A percentile compares a stretch with the other conserved stretches of the same genome.
Conservation (phyloP, 1,284 basidiomycete species). For the Tylopilus orsonianus region DNA sequence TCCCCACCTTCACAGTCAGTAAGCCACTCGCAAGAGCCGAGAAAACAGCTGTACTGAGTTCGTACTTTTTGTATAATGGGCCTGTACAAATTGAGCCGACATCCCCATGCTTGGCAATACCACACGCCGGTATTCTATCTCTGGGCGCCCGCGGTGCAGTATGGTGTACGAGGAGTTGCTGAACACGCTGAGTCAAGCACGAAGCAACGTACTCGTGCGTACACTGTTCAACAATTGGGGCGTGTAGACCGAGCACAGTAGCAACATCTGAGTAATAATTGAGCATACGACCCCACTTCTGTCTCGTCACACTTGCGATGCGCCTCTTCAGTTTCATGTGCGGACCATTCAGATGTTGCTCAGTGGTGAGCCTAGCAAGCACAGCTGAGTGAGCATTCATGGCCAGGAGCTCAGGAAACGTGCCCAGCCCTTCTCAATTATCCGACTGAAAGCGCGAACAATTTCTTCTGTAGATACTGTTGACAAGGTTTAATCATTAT, state of each 20-base stretch:
- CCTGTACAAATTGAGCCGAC: constrained; percentile 19
- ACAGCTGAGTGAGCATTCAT: background rate
- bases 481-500: background rate
- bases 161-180: constrained; percentile 24
- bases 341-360: constrained; percentile 59
- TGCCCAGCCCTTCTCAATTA: constrained; percentile 40
- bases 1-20: constrained; percentile 46
- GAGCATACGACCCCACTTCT: background rate
- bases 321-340: constrained; percentile 50
- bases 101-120: background rate
- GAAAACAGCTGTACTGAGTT: constrained; percentile 50
- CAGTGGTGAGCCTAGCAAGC: constrained; percentile 40
- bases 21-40: constrained; percentile 55
- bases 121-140: constrained; percentile 47
- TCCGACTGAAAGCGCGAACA: constrained; percentile 43
- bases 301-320: constrained; percentile 31
- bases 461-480: constrained; percentile 40
- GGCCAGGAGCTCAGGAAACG: background rate
- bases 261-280: constrained; percentile 41
- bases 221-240: constrained; percentile 59
- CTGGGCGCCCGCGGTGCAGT: constrained; percentile 51
- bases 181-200: background rate
- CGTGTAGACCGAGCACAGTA: constrained; percentile 49
- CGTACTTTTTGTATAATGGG: constrained; percentile 38
- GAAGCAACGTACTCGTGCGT: constrained; percentile 38